phyloP scores from a whole-genome alignment of 805 yeast genomes.

The Phaffomyces opuntiae region DNA sequence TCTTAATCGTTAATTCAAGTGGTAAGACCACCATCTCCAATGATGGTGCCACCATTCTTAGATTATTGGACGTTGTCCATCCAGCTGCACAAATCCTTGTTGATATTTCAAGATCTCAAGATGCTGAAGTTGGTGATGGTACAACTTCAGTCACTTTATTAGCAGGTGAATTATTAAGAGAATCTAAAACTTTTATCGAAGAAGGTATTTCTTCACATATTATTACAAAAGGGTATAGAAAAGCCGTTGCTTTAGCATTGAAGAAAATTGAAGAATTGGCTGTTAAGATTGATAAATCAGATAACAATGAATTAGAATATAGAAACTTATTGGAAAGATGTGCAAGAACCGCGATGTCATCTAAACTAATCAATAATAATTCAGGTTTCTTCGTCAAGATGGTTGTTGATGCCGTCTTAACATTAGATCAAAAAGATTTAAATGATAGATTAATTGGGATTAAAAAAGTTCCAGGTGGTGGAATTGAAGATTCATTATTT shows the following conservation, averaged over 20 bases:
- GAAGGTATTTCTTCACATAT: slow-evolving; percentile 93
- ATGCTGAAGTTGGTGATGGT: slow-evolving; percentile 98
- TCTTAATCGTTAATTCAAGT: slow-evolving; percentile 72
- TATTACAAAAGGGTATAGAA: slow-evolving; percentile 80
- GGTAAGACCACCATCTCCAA: slow-evolving; percentile 94
- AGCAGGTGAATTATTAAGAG: slow-evolving; percentile 92
- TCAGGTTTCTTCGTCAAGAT: slow-evolving; percentile 86
- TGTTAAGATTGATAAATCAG: slow-evolving; percentile 52
- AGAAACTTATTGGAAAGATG: slow-evolving; percentile 80
- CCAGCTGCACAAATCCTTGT: slow-evolving; percentile 97
- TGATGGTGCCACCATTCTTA: slow-evolving; percentile 96
- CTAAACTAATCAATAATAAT: slow-evolving; percentile 84
- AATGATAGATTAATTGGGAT: slow-evolving; percentile 91
- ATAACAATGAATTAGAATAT: slow-evolving; percentile 41
- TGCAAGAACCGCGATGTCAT: slow-evolving; percentile 96
- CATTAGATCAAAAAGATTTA: slow-evolving; percentile 76
- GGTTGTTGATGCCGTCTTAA: slow-evolving; percentile 93
- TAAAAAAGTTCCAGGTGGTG: slow-evolving; percentile 93
- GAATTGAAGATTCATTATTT: slow-evolving; percentile 86
- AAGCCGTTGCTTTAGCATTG: slow-evolving; percentile 73
- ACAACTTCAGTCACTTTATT: slow-evolving; percentile 92
- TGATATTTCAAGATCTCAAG: slow-evolving; percentile 92
- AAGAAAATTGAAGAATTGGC: slow-evolving; percentile 67
- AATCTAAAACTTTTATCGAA: slow-evolving; percentile 84
- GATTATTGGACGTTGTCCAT: slow-evolving; percentile 88